phyloP scores from a whole-genome alignment of 163 green algal genomes.

The Chlorella variabilis region DNA sequence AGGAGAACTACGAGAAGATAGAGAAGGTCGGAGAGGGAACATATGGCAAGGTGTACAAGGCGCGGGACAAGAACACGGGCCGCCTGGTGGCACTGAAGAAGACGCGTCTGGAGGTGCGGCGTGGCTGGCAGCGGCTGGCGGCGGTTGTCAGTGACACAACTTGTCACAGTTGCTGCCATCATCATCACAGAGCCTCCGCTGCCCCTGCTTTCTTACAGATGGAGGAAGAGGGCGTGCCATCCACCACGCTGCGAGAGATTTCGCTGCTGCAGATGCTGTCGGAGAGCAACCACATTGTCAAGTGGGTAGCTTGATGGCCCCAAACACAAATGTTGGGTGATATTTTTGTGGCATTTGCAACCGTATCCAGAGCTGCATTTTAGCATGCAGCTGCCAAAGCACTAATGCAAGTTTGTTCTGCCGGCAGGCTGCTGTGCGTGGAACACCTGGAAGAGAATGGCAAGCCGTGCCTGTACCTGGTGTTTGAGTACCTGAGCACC shows the following conservation, averaged over 20 bases:
- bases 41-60: slow-evolving; percentile 98
- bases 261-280: slow-evolving; percentile 98
- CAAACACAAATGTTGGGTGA: too few species aligned
- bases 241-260: slow-evolving; percentile 96
- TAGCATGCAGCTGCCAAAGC: too few species aligned
- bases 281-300: slow-evolving; percentile 97
- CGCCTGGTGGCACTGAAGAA: slow-evolving; percentile 98
- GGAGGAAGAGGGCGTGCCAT: slow-evolving; percentile 98
- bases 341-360: too few species aligned
- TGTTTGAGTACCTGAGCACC: slow-evolving; percentile 98
- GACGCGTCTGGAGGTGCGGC: slow-evolving; percentile 90
- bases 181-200: neutral
- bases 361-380: too few species aligned
- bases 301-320: slow-evolving; percentile 85
- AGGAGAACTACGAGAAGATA: slow-evolving; percentile 97
- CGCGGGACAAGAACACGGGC: slow-evolving; percentile 85
- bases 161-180: too few species aligned
- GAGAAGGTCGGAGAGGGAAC: slow-evolving; percentile 98
- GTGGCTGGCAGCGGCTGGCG: neutral
- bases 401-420: too few species aligned
- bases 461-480: slow-evolving; percentile 98
- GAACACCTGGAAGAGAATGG: slow-evolving; percentile 97
- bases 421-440: slow-evolving; percentile 94
- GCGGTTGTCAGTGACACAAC: neutral
- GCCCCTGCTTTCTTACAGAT: slow-evolving; percentile 72